Percentiles rank a stretch among this genome's conserved stretches.
These are phyloP conservation scores for Malus sylvestris DNA, from an alignment of 306 rosid genomes.

Conservation along the genomic window DNA sequence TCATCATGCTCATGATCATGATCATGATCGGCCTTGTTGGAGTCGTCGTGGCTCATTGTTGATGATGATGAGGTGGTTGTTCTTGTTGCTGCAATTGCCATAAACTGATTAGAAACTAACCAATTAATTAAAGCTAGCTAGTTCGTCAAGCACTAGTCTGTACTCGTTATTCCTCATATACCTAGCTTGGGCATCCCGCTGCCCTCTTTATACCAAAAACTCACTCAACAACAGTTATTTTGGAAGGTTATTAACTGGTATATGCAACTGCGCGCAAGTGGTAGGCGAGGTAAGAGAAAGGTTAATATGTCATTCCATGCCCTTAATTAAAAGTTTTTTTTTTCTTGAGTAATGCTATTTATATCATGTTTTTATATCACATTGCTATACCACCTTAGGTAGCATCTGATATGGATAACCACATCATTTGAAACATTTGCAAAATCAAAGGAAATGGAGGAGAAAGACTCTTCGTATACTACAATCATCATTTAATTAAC, in stretches of 20 bases:
- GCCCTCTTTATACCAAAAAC: conserved; percentile 16
- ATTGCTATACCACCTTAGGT: too few relatives aligned
- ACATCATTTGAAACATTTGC: too few relatives aligned
- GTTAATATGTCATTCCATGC: background rate
- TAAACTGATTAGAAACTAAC: conserved; percentile 21
- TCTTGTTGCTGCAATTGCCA: conserved; percentile 61
- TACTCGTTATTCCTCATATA: background rate
- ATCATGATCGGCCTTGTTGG: conserved; percentile 5
- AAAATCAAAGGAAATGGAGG: too few relatives aligned
- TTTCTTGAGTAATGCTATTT: background rate
- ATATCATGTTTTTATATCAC: too few relatives aligned
- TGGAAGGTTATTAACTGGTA: background rate
- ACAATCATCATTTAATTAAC: too few relatives aligned
- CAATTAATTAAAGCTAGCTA: background rate
- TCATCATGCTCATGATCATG: background rate
- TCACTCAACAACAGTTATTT: background rate
- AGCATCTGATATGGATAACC: too few relatives aligned
- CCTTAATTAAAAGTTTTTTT: background rate
- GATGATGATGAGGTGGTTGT: conserved; percentile 19
- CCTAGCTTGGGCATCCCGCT: background rate
- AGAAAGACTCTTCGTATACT: too few relatives aligned
- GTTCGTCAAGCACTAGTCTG: background rate
- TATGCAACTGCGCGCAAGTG: conserved; percentile 9
- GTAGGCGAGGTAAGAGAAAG: conserved; percentile 31
- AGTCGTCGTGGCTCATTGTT: conserved; percentile 38